Conservation (phyloP, 2,329 filamentous ascomycete species). For the Aspergillus awamori region DNA sequence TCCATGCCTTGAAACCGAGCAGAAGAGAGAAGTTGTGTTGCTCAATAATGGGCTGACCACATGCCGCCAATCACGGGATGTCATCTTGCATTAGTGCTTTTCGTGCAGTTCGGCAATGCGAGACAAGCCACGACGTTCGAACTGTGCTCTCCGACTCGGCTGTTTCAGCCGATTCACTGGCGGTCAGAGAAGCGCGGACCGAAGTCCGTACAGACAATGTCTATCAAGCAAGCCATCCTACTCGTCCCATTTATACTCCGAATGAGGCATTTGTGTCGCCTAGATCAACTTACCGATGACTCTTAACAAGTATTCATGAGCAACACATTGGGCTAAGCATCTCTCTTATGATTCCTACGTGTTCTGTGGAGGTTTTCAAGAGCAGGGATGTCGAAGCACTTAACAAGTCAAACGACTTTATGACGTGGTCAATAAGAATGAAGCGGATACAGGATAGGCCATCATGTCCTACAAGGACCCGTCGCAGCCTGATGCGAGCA, state of each 20-base stretch:
- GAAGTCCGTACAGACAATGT: background rate
- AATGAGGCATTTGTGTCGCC: background rate
- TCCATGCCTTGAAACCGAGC: too few species aligned
- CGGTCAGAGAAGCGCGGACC: background rate
- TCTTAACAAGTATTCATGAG: background rate
- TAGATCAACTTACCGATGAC: background rate
- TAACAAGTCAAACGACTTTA: too few species aligned
- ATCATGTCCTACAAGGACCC: too few species aligned
- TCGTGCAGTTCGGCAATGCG: background rate
- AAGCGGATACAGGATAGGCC: too few species aligned
- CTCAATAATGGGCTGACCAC: background rate
- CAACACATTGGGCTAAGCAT: background rate
- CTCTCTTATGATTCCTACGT: too few species aligned
- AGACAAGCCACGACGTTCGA: background rate
- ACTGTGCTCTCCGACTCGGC: background rate
- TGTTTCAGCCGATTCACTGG: background rate
- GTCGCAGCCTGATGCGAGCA: too few species aligned
- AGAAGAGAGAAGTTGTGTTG: too few species aligned
- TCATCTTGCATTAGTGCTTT: background rate
- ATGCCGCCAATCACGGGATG: background rate
- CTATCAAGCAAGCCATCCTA: background rate
- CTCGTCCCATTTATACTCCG: background rate
- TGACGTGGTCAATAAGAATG: too few species aligned
- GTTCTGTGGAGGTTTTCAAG: too few species aligned
- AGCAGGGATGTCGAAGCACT: background rate